Evolutionary conservation across 2,329 filamentous ascomycete genomes (phyloP).

Genomic region (Aspergillus spinulosporus): DNA sequence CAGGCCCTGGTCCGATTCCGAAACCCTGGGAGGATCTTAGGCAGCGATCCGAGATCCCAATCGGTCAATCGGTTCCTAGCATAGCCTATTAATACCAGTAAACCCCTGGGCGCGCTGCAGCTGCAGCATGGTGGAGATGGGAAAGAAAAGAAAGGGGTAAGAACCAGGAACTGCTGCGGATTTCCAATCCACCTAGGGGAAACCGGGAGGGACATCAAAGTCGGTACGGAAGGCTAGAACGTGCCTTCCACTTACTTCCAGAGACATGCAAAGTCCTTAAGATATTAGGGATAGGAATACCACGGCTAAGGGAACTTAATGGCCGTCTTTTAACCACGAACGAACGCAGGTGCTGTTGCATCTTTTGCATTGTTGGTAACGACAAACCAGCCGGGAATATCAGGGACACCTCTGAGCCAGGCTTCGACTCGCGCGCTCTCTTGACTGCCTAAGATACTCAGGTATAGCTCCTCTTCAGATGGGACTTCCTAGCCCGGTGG

Average conservation of each 20-base stretch:
- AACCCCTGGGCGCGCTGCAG: neutral
- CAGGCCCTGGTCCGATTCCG: neutral
- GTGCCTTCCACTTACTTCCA: neutral
- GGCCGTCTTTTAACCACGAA: neutral
- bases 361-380: neutral
- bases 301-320: neutral
- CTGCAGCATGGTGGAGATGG: neutral
- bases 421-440: neutral
- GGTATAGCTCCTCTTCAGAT: conserved; percentile 2
- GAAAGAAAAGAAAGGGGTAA: neutral
- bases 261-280: neutral
- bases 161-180: neutral
- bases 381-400: neutral
- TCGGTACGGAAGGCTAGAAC: neutral
- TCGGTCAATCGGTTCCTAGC: neutral
- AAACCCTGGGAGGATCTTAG: neutral
- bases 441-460: conserved; percentile 1
- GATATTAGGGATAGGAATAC: neutral
- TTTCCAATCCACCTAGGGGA: conserved; percentile 4
- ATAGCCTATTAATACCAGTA: neutral
- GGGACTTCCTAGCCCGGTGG: neutral
- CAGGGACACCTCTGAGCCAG: neutral
- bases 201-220: neutral
- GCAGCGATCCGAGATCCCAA: neutral
- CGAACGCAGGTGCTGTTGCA: neutral